Conservation (phyloP, 164 flowering plant genomes). For the Malania oleifera region DNA sequence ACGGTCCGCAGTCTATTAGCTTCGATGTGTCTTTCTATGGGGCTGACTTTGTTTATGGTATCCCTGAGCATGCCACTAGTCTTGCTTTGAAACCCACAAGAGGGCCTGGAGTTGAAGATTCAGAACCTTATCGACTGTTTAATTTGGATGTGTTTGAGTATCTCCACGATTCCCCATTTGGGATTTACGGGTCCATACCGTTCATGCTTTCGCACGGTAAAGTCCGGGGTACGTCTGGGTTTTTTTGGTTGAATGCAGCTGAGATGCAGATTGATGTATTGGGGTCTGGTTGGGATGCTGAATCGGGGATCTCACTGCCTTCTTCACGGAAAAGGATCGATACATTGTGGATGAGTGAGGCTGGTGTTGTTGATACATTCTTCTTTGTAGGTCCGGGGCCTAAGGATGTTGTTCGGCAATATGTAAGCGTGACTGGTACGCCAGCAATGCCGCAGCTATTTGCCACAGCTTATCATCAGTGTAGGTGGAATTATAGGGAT, state of each 20-base stretch:
- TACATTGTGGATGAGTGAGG: constrained; percentile 97
- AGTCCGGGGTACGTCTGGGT: constrained; percentile 61
- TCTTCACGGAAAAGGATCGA: constrained; percentile 61
- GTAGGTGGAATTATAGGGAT: constrained; percentile 97
- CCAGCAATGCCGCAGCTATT: constrained; percentile 86
- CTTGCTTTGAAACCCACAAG: constrained; percentile 74
- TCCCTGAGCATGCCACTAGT: constrained; percentile 89
- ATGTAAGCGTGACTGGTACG: constrained; percentile 70
- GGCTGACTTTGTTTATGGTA: constrained; percentile 83
- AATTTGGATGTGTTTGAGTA: constrained; percentile 96
- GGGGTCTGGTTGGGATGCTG: constrained; percentile 75
- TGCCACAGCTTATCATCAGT: constrained; percentile 87
- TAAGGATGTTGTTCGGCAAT: constrained; percentile 84
- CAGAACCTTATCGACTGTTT: constrained; percentile 92
- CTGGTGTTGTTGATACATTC: constrained; percentile 89
- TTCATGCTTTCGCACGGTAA: constrained; percentile 90
- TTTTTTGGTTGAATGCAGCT: constrained; percentile 98
- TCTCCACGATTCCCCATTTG: constrained; percentile 84
- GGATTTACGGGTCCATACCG: constrained; percentile 89
- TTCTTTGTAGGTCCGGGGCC: constrained; percentile 93
- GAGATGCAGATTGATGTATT: constrained; percentile 99
- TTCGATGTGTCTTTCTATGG: constrained; percentile 94
- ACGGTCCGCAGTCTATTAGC: constrained; percentile 93
- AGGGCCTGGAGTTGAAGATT: constrained; percentile 80
- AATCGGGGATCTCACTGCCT: constrained; percentile 42